Base-by-base conservation (phyloP, 2,329 filamentous ascomycete species). In the Claviceps sorghi region DNA sequence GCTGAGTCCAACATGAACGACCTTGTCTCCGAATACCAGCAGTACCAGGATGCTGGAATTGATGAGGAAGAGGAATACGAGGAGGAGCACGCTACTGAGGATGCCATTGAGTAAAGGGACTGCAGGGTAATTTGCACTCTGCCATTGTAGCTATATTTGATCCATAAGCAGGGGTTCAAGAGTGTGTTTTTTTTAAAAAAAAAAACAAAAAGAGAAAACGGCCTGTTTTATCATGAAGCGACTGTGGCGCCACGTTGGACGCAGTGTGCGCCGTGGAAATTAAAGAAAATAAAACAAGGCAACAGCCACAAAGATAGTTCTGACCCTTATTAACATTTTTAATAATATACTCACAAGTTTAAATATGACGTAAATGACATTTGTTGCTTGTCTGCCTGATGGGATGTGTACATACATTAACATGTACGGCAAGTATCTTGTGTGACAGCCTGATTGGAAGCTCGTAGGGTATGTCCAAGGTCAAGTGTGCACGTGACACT, bases 1-100 rank as follows among this genome's bases (percentile, higher is more conserved):
- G 93, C 93, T 64, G 93, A 97, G 83, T 95, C 88, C 76, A 98
- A 98, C 81, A 97, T 98, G 91, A 97, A 97, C 80, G 93, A 98
- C 73, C 79, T 98, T 69, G 90, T 97, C 65, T 95, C 89, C 58
- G 93, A 98, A 75, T 97, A 97, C 79, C 93, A 97, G 82, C 93
- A 98, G 75, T 97, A 97, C 83, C 93, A 97, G 82, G 93, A 98
- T 73, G 93, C 93, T 69, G 87, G 88, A 66, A 82, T 96, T 73
- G 94, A 93, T 57, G 93, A 98, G 75, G 91, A 97, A 76, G 90
- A 95, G 76, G 89, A 95, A 70, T 90, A 94, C 69, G 86, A 85
- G 65, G 88, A 93, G 78, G 90, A 95, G 73, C 79, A 77, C 59
- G 82, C 82, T 71, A 73, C 72, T 61, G 53, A 55, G 4, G 86